These are phyloP conservation scores for Akanthomyces dipterigenus DNA, from an alignment of 2,329 filamentous ascomycete species.

Conservation along the genomic window DNA sequence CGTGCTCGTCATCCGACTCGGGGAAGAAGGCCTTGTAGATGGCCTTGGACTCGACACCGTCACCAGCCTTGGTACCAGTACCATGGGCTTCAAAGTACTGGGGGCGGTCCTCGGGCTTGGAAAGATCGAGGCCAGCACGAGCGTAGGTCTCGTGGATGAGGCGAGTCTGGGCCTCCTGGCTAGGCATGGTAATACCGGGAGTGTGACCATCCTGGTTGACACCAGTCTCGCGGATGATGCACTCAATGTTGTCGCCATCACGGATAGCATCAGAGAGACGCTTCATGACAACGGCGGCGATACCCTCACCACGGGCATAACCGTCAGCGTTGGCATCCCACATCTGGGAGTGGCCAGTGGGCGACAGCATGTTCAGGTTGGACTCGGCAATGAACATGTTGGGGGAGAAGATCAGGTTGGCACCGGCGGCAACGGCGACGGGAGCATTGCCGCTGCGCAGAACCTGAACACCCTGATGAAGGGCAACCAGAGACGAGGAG, in stretches of 20 bases:
- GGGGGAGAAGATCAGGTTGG: constrained; percentile 19
- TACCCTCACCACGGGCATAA: constrained; percentile 47
- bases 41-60: constrained; percentile 43
- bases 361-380: constrained; percentile 39
- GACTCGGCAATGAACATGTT: constrained; percentile 21
- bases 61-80: constrained; percentile 29
- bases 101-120: constrained; percentile 22
- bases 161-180: constrained; percentile 31
- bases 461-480: constrained; percentile 26
- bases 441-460: constrained; percentile 22
- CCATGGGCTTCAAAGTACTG: constrained; percentile 39
- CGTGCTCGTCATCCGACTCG: neutral
- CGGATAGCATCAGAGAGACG: constrained; percentile 34
- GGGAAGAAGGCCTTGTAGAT: constrained; percentile 36
- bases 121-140: constrained; percentile 29
- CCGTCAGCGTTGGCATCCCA: constrained; percentile 41
- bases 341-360: constrained; percentile 28
- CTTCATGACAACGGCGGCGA: constrained; percentile 42
- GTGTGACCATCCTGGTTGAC: constrained; percentile 48
- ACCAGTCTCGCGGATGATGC: constrained; percentile 40
- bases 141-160: constrained; percentile 33
- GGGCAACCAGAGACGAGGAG: constrained; percentile 25
- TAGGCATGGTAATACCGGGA: constrained; percentile 51
- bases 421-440: constrained; percentile 36
- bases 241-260: constrained; percentile 46